Evolutionary conservation across 208 protist species (phyloP).

Genomic region (Leishmania braziliensis): DNA sequence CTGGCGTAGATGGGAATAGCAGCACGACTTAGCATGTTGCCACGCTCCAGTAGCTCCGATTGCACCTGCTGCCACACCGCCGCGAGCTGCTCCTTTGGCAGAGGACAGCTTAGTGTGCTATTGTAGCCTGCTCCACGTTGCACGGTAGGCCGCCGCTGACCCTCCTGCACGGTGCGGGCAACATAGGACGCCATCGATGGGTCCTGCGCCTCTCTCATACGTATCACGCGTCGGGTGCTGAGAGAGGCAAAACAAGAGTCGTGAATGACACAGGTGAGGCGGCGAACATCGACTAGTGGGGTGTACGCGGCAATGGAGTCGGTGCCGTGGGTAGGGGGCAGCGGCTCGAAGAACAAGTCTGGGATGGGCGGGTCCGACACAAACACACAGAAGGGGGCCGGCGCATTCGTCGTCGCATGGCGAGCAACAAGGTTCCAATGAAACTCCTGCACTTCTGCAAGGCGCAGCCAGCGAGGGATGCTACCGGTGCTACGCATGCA

Average conservation of each 20-base stretch:
- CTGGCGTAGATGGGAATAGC: constrained; percentile 67
- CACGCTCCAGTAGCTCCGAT: constrained; percentile 27
- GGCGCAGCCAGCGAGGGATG: constrained; percentile 54
- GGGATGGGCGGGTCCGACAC: constrained; percentile 42
- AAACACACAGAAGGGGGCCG: constrained; percentile 47
- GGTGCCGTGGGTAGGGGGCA: constrained; percentile 31
- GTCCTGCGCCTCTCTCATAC: constrained; percentile 34
- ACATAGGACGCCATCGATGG: constrained; percentile 36
- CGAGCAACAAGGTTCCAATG: constrained; percentile 32
- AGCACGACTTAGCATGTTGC: constrained; percentile 39
- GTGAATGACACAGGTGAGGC: constrained; percentile 43
- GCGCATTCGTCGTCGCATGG: not conserved
- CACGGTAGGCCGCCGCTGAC: constrained; percentile 13
- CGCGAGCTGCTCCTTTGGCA: constrained; percentile 61
- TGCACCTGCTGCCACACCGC: constrained; percentile 59
- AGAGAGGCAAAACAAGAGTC: constrained; percentile 50
- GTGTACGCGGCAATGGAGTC: constrained; percentile 32
- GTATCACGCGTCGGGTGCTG: constrained; percentile 40
- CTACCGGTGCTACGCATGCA: constrained; percentile 51
- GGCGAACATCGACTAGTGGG: constrained; percentile 33
- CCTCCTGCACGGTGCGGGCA: constrained; percentile 14
- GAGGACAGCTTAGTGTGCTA: constrained; percentile 41
- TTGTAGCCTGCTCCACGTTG: constrained; percentile 21
- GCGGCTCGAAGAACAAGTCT: constrained; percentile 51
- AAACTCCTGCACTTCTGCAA: constrained; percentile 41